Percentiles rank a stretch among this genome's conserved stretches.
Conservation (phyloP, 345 rosid genomes). For the Lumnitzera littorea region DNA sequence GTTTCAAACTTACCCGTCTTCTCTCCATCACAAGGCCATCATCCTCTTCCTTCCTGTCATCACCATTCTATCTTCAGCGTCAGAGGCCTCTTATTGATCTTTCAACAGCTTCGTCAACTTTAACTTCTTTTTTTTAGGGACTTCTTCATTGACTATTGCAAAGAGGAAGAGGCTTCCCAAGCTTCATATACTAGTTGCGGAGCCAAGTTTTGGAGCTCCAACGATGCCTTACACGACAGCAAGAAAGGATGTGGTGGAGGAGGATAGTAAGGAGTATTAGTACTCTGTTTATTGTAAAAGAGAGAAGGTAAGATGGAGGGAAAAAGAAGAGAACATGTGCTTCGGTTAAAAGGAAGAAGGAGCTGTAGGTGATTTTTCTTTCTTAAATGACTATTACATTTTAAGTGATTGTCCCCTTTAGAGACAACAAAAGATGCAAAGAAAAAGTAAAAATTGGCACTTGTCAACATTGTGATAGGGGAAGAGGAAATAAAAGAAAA, state of each 20-base stretch:
- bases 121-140: slow-evolving; percentile 2
- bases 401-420: no score
- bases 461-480: no score
- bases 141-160: slow-evolving; percentile 23
- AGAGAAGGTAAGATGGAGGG: slow-evolving; percentile 92
- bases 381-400: no score
- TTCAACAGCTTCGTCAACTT: slow-evolving; percentile 16
- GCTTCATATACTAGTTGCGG: slow-evolving; percentile 49
- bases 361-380: no score
- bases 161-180: slow-evolving; percentile 82
- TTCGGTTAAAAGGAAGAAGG: no score
- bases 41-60: slow-evolving; percentile 48
- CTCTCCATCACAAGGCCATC: slow-evolving; percentile 51
- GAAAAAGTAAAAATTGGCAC: no score
- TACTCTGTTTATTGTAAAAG: slow-evolving; percentile 76
- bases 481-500: no score
- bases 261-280: slow-evolving; percentile 51
- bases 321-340: no score
- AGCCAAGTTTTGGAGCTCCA: slow-evolving; percentile 25
- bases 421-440: no score
- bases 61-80: slow-evolving; percentile 58
- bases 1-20: slow-evolving; percentile 71
- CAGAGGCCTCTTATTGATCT: slow-evolving; percentile 42
- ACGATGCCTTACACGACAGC: slow-evolving; percentile 23
- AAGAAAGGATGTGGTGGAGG: slow-evolving; percentile 27